phyloP scores from a whole-genome alignment of 257 asterid species.

The Voacanga thouarsii region DNA sequence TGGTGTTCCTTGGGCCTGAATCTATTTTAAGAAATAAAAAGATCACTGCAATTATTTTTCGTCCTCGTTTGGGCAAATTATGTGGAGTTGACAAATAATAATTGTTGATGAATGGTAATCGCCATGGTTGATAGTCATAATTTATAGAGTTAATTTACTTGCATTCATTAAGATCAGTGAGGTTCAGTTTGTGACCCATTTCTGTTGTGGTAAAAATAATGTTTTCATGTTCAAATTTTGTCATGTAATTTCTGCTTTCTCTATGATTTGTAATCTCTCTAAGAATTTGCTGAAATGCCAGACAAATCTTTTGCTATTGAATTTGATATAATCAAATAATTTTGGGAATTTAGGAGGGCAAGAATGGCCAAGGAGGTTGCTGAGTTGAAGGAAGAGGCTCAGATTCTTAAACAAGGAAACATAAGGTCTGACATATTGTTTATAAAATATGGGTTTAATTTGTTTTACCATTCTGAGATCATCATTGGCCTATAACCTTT shows the following conservation, averaged over 20 bases:
- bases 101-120: neutral
- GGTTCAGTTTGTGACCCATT: neutral
- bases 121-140: neutral
- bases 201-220: neutral
- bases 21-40: neutral
- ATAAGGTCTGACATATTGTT: conserved; percentile 46
- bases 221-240: neutral
- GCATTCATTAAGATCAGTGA: neutral
- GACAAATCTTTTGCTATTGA: neutral
- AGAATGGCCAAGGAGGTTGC: conserved; percentile 88
- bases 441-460: conserved; percentile 5
- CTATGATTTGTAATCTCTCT: neutral
- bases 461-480: neutral
- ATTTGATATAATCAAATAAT: neutral
- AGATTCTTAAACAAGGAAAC: conserved; percentile 46
- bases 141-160: neutral
- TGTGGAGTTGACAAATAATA: neutral
- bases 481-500: conserved; percentile 13
- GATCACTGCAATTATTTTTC: neutral
- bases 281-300: neutral
- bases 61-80: neutral
- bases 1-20: neutral
- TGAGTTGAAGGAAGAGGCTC: conserved; percentile 76
- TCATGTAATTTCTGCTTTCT: neutral
- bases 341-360: conserved; percentile 59